Base-by-base conservation (phyloP, 192 early-diverging fungal species). In the Lobosporangium transversale region DNA sequence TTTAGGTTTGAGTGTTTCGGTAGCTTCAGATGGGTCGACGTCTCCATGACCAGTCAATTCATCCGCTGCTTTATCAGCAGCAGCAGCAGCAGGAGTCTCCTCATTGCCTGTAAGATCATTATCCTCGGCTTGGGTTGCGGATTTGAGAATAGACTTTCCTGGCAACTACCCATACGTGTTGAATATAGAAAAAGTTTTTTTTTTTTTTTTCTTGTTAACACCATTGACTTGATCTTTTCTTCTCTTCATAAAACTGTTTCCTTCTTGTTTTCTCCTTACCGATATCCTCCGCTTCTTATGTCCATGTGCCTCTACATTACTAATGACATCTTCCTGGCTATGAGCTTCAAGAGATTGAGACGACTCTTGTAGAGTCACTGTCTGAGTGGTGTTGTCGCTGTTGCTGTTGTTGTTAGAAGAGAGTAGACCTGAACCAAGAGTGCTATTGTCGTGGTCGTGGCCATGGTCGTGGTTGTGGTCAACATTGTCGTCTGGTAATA, bases 131-230 rank as follows among this genome's bases (percentile, higher is more conserved):
- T 56, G 58, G 36, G 26, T 57, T 0, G 45, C 27, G 12, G 59
- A 44, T 48, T 76, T 76, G 7, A 76, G 35, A 36, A 76, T 76
- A 1, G 73, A 76, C 32, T 30, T 76, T 67, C 73, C 73, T 7
- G 73, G 73, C 15, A 67, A 31, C 73, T 76, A 52, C 14, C 8
- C 7, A 10, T 7, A 7, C 8, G 37, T 40, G 14, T 7, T 14
- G 37, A 14, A 10, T 10, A 10, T 40, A 40, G 14, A 7, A 40
- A 14, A 14, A 14, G 37, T 40, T 40, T 10, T 40, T 40, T 40
- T 40, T 7, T 14, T 7, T 40, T 40, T 7, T 14, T 14, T 7
- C 37, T 7, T 14, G 37, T 14, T 7, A 40, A 7, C 37, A 40
- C 14, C 37, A n/a, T n/a, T n/a, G n/a, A n/a, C n/a, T n/a, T n/a